Percentiles rank a stretch among this genome's conserved stretches.
These are phyloP conservation scores for Volvox reticuliferus DNA, from an alignment of 139 green algal species.

Conservation along the genomic window DNA sequence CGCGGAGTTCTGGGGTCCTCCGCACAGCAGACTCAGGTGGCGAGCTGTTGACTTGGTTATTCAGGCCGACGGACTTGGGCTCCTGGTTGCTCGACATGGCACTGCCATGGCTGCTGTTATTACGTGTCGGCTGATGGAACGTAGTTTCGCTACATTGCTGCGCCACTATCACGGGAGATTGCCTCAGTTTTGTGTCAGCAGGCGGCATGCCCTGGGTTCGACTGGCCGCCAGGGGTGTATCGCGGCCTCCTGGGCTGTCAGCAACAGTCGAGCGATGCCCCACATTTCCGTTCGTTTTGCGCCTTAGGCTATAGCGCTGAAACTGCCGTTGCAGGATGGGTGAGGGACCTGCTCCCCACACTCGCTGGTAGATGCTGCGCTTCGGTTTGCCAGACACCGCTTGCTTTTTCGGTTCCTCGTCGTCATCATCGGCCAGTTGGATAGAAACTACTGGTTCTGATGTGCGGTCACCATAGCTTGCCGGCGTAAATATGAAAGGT, in stretches of 20 bases:
- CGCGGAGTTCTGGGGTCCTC: not conserved
- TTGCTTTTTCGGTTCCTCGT: not conserved
- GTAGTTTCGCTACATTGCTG: too few species aligned
- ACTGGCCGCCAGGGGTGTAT: not conserved
- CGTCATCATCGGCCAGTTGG: not conserved
- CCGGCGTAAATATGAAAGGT: too few species aligned
- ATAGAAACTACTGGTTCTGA: not conserved
- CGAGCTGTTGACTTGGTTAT: not conserved
- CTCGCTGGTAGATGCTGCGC: not conserved
- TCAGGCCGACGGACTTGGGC: not conserved
- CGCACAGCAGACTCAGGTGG: not conserved
- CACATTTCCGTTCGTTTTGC: not conserved
- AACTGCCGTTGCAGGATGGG: not conserved
- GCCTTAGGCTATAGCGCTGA: constrained; percentile 1
- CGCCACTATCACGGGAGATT: not conserved
- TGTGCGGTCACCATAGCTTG: not conserved
- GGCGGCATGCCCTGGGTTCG: not conserved
- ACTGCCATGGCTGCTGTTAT: not conserved
- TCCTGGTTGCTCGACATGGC: not conserved
- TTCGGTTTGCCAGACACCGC: not conserved
- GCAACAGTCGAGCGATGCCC: not conserved
- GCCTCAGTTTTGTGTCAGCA: not conserved
- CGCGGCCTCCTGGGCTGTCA: not conserved
- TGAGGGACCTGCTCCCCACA: not conserved
- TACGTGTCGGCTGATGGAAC: not conserved